phyloP scores from a whole-genome alignment of 2,329 filamentous ascomycete genomes.

The Dendryphion nanum region DNA sequence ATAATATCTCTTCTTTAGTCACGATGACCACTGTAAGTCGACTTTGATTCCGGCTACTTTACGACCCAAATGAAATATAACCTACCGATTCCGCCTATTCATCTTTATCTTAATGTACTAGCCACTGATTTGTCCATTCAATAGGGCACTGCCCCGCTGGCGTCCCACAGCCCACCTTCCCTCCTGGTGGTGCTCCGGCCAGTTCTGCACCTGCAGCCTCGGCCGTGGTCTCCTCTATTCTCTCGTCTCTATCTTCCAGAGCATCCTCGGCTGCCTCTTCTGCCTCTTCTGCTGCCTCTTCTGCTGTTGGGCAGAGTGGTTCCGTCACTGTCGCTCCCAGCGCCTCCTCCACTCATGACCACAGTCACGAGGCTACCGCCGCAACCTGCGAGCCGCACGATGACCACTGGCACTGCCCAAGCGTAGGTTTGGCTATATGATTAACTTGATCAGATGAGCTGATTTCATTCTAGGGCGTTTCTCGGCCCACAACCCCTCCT shows the following conservation, averaged over 20 bases:
- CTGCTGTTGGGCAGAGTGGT: too few relatives aligned
- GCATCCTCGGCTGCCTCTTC: too few relatives aligned
- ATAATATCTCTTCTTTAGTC: not conserved
- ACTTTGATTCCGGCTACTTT: too few relatives aligned
- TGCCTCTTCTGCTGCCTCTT: not conserved
- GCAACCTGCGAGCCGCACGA: constrained; percentile 25
- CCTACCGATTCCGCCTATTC: too few relatives aligned
- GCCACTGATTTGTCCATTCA: too few relatives aligned
- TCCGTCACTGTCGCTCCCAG: not conserved
- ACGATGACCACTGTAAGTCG: constrained; percentile 5
- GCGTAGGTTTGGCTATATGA: too few relatives aligned
- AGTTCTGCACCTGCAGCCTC: not conserved
- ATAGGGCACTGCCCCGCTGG: constrained; percentile 4
- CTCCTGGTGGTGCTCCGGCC: not conserved
- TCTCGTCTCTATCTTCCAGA: not conserved
- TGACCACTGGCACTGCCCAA: constrained; percentile 11
- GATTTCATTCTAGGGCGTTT: too few relatives aligned
- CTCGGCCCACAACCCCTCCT: not conserved
- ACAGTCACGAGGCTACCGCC: constrained; percentile 14
- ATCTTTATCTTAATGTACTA: too few relatives aligned
- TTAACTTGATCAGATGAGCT: constrained; percentile 6
- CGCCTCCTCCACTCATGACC: constrained; percentile 8
- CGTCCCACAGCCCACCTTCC: constrained; percentile 2
- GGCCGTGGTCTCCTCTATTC: not conserved
- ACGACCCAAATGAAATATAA: too few relatives aligned